Percentiles rank a stretch among this genome's conserved stretches.
Evolutionary conservation across 139 green algal species (phyloP).

Genomic region (Pedinophyceae sp.): DNA sequence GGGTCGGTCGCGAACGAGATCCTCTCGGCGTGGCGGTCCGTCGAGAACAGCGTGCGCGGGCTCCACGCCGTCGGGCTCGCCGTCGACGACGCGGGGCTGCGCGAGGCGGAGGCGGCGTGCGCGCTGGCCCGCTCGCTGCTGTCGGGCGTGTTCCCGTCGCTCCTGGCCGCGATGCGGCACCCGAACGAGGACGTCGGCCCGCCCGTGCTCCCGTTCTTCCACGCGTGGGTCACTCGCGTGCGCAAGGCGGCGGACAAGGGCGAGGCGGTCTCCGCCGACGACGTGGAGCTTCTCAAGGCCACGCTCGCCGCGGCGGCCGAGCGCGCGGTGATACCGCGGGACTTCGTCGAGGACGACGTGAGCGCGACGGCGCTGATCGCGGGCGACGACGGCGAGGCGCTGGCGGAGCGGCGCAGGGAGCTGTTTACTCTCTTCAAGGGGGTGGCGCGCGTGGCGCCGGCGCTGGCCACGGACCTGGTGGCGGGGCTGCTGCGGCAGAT

Average conservation of each 20-base stretch:
- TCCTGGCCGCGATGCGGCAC: conserved; percentile 31
- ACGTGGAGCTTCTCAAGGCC: neutral
- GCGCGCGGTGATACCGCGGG: no score
- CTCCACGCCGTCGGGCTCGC: conserved; percentile 35
- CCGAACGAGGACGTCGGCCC: conserved; percentile 41
- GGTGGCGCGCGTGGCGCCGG: conserved; percentile 12
- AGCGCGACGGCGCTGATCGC: conserved; percentile 16
- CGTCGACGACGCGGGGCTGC: conserved; percentile 36
- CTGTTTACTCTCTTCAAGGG: conserved; percentile 71
- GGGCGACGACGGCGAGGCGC: conserved; percentile 36
- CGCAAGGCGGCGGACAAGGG: no score
- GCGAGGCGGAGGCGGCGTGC: conserved; percentile 27
- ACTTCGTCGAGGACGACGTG: neutral
- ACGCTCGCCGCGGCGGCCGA: no score
- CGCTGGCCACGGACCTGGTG: neutral
- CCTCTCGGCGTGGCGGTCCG: conserved; percentile 60
- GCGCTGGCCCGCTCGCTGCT: conserved; percentile 24
- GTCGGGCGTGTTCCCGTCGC: conserved; percentile 21
- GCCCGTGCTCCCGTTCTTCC: conserved; percentile 56
- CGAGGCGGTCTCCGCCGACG: neutral
- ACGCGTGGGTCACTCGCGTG: neutral
- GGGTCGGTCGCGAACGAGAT: conserved; percentile 54
- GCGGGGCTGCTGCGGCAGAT: no score
- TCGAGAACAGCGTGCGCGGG: conserved; percentile 52
- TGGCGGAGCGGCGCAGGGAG: conserved; percentile 51